Evolutionary conservation across 2,329 filamentous ascomycete genomes (phyloP).

Genomic region (Epichloe sp.): DNA sequence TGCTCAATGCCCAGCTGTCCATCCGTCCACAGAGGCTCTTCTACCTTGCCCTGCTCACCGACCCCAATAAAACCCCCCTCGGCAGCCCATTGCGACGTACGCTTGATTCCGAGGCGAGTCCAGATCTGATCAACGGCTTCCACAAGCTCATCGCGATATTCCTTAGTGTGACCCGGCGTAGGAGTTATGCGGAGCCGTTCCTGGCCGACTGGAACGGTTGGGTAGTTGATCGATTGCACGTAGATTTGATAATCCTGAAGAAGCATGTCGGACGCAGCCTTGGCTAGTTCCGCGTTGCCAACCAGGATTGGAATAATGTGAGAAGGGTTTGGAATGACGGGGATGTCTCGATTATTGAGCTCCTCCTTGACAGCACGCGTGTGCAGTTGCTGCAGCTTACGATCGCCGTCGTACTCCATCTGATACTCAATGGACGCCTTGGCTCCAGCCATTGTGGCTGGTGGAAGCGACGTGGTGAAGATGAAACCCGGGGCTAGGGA

Average conservation of each 20-base stretch:
- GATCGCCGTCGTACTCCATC: slow-evolving; percentile 70
- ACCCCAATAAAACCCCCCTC: slow-evolving; percentile 93
- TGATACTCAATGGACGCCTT: slow-evolving; percentile 90
- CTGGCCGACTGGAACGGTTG: slow-evolving; percentile 94
- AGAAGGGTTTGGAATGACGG: slow-evolving; percentile 93
- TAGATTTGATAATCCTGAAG: slow-evolving; percentile 87
- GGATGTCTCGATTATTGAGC: slow-evolving; percentile 67
- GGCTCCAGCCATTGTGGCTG: slow-evolving; percentile 93
- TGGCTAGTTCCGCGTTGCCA: slow-evolving; percentile 85
- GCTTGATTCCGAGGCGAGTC: slow-evolving; percentile 78
- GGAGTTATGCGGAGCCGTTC: slow-evolving; percentile 93
- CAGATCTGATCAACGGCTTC: slow-evolving; percentile 77
- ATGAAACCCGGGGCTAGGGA: slow-evolving; percentile 96
- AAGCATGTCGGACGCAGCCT: slow-evolving; percentile 82
- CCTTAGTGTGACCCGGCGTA: slow-evolving; percentile 78
- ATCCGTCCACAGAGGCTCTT: slow-evolving; percentile 80
- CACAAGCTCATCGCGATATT: slow-evolving; percentile 76
- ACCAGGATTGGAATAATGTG: slow-evolving; percentile 93
- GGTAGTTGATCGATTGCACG: slow-evolving; percentile 98
- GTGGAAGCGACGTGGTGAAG: slow-evolving; percentile 93
- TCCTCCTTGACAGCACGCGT: slow-evolving; percentile 87
- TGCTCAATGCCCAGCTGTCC: slow-evolving; percentile 69
- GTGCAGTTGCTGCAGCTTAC: slow-evolving; percentile 87
- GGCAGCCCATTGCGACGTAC: slow-evolving; percentile 81
- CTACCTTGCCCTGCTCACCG: slow-evolving; percentile 52